These are phyloP conservation scores for Nothophoma quercina DNA, from an alignment of 2,329 filamentous ascomycete genomes.

Conservation along the genomic window DNA sequence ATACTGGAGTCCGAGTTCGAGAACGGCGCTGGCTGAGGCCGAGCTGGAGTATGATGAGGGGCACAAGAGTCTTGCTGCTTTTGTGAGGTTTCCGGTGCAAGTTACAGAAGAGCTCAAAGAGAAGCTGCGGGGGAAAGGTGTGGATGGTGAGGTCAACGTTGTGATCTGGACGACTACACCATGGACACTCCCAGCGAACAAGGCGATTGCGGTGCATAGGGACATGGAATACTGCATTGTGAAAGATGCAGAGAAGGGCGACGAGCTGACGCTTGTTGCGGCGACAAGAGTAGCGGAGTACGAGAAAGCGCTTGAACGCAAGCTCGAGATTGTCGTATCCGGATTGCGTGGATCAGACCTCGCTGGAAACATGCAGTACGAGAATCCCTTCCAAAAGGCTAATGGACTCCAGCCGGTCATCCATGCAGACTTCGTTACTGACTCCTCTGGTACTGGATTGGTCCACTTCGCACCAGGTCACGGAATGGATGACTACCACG, in stretches of 20 bases:
- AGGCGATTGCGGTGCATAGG: conserved; percentile 81
- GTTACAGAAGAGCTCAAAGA: conserved; percentile 54
- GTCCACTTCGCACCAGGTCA: conserved; percentile 95
- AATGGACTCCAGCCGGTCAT: conserved; percentile 73
- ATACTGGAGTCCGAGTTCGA: conserved; percentile 83
- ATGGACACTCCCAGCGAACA: conserved; percentile 95
- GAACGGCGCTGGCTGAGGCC: conserved; percentile 81
- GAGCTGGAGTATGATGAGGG: conserved; percentile 84
- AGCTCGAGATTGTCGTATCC: conserved; percentile 60
- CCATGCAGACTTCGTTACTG: conserved; percentile 86
- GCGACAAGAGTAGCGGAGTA: conserved; percentile 70
- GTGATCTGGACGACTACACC: conserved; percentile 99
- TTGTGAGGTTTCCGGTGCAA: conserved; percentile 76
- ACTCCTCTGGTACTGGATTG: conserved; percentile 90
- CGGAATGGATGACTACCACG: conserved; percentile 94
- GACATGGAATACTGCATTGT: conserved; percentile 78
- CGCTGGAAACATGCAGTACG: conserved; percentile 68
- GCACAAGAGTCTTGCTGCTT: conserved; percentile 76
- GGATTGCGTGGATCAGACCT: conserved; percentile 72
- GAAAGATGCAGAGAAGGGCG: conserved; percentile 41
- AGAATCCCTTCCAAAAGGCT: conserved; percentile 71
- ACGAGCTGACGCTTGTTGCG: conserved; percentile 74
- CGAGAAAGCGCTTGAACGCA: conserved; percentile 39
- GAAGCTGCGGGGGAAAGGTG: conserved; percentile 5
- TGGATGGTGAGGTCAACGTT: conserved; percentile 64